Base-by-base conservation (phyloP, 2,329 filamentous ascomycete species). In the Penicillium sp. region DNA sequence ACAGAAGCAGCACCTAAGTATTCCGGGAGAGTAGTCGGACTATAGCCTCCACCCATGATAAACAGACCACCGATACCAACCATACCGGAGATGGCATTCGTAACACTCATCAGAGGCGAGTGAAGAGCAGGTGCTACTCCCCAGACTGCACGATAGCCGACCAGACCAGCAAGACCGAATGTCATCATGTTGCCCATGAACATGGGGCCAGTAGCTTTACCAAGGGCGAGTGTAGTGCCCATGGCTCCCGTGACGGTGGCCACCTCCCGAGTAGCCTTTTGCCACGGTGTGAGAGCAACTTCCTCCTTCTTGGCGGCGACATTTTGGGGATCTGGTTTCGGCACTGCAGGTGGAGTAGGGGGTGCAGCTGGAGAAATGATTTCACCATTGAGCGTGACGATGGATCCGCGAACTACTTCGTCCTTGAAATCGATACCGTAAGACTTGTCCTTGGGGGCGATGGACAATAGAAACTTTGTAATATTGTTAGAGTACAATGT, bases 401-500 rank as follows among this genome's bases (percentile, higher is more conserved):
- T 91, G 0, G 88, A 80, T 16, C 88, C 87, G 27, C 89, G 82
- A 6, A 93, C 86, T 20, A 95, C 89, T 67, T 94, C 89, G 56
- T 95, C 89, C 0, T 80, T 77, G 3, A 94, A 74, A 57, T 94
- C 87, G 37, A 95, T 76, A 6, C 87, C 87, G 53, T 89, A 95
- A 29, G 84, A 78, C 53, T 87, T 89, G 2, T 89, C 82, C 49
- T 85, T 79, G 1, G 88, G 87, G 1, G 82, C 70, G 76, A 95
- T 88, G 0, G 89, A 93, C 8, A 95, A 76, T 23, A 95, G 73
- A 47, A 90, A 86, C 64, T 95, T 95, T 56, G 85, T 89, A 59
- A 95, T 90, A 63, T 95, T 95, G 77, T 95, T 95, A 2, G 87
- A 93, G 69, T 95, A 95, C 16, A 95, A 73, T 0, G 87, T 94